Conservation (phyloP, 768 basidiomycete species). For the Austroboletus festivus region DNA sequence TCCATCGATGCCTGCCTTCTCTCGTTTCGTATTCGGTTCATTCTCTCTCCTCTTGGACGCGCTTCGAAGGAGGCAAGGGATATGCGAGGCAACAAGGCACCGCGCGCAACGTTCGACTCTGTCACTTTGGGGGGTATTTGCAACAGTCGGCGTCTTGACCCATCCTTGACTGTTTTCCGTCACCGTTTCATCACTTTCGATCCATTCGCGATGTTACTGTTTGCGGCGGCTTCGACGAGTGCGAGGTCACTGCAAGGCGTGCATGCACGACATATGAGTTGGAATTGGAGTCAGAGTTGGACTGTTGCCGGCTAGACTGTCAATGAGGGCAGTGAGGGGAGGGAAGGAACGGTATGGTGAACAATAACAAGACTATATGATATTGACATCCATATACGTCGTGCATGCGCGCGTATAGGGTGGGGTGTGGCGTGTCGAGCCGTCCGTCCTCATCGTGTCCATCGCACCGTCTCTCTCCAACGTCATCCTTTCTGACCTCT, state of each 20-base stretch:
- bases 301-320: too few species aligned
- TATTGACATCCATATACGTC: not conserved
- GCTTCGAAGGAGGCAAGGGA: slow-evolving; percentile 16
- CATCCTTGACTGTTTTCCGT: slow-evolving; percentile 1
- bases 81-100: slow-evolving; percentile 20
- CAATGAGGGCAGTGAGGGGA: not conserved
- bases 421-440: too few species aligned
- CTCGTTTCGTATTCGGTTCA: slow-evolving; percentile 8
- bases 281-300: too few species aligned
- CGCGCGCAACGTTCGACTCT: too few species aligned
- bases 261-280: too few species aligned
- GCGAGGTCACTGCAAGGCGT: slow-evolving; percentile 21
- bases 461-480: not conserved
- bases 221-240: not conserved
- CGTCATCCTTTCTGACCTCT: not conserved
- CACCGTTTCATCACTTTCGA: too few species aligned
- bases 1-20: slow-evolving; percentile 4
- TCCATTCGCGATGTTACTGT: too few species aligned
- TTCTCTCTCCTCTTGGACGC: slow-evolving; percentile 1
- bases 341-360: slow-evolving; percentile 3
- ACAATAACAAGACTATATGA: too few species aligned
- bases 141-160: slow-evolving; percentile 13
- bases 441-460: slow-evolving; percentile 10
- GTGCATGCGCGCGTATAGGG: too few species aligned
- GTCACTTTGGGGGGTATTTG: too few species aligned